These are phyloP conservation scores for Zygoascus meyerae DNA, from an alignment of 1,139 yeast species.

Conservation along the genomic window DNA sequence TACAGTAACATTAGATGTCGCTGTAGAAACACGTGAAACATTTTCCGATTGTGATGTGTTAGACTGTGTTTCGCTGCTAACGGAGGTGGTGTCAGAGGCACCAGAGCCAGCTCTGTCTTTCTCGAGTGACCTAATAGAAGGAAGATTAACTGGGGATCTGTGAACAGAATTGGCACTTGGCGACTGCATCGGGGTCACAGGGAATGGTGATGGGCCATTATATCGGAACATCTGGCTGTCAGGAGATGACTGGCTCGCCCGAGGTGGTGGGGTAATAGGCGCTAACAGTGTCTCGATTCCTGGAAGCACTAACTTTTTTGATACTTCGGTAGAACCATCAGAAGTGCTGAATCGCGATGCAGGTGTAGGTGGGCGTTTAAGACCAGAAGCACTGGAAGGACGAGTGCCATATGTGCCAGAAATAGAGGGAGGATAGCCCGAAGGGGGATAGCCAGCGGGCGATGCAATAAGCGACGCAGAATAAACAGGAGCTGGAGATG, in stretches of 20 bases:
- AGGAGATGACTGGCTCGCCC: constrained; percentile 3
- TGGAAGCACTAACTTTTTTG: constrained; percentile 10
- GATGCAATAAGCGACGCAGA: no score
- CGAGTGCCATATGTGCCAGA: not conserved
- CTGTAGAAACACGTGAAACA: no score
- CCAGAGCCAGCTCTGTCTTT: no score
- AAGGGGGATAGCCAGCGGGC: constrained; percentile 1
- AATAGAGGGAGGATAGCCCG: not conserved
- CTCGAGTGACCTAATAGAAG: not conserved
- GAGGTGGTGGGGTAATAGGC: constrained; percentile 3
- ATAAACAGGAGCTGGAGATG: not conserved
- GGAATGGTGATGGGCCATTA: constrained; percentile 4
- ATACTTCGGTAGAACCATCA: not conserved
- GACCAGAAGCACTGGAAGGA: not conserved
- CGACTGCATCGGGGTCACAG: constrained; percentile 10
- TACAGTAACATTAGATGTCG: no score
- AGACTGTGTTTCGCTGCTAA: no score
- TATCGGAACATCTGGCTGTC: not conserved
- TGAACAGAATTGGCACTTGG: not conserved
- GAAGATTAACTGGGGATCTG: not conserved
- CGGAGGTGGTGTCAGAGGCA: no score
- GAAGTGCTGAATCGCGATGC: not conserved
- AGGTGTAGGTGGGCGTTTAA: not conserved
- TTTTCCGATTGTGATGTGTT: no score
- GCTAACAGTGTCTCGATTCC: constrained; percentile 13